These are phyloP conservation scores for Talaromyces sp. DNA, from an alignment of 2,329 filamentous ascomycete species.

Conservation along the genomic window DNA sequence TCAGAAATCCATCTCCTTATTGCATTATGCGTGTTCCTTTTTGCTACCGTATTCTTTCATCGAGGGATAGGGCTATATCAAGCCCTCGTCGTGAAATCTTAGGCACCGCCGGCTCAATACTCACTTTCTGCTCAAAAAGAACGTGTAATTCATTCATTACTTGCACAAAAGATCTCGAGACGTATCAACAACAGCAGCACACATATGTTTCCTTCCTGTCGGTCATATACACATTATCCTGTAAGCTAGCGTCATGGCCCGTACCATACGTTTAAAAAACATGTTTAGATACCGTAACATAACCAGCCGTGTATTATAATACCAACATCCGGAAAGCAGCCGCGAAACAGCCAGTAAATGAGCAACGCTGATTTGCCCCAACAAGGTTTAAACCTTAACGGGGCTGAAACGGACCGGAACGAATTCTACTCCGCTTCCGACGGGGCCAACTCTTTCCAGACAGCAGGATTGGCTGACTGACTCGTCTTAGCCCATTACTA, in stretches of 20 bases:
- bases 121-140: too few relatives aligned
- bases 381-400: neutral
- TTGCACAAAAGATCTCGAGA: too few relatives aligned
- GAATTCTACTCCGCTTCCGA: neutral
- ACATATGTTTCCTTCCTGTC: neutral
- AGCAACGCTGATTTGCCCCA: neutral
- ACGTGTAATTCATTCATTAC: too few relatives aligned
- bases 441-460: neutral
- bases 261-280: neutral
- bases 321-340: neutral
- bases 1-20: neutral
- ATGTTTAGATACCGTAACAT: neutral
- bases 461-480: neutral
- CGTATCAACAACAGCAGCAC: neutral
- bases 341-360: neutral
- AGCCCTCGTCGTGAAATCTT: neutral
- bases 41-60: neutral
- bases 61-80: neutral
- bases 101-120: neutral
- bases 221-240: neutral
- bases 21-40: neutral
- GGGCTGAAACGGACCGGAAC: neutral
- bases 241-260: neutral
- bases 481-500: neutral
- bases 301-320: neutral